Evolutionary conservation across 352 stramenopile species (phyloP), one percentile per base, ranked within the genome.

Genomic region (Thraustochytrium sp.): DNA sequence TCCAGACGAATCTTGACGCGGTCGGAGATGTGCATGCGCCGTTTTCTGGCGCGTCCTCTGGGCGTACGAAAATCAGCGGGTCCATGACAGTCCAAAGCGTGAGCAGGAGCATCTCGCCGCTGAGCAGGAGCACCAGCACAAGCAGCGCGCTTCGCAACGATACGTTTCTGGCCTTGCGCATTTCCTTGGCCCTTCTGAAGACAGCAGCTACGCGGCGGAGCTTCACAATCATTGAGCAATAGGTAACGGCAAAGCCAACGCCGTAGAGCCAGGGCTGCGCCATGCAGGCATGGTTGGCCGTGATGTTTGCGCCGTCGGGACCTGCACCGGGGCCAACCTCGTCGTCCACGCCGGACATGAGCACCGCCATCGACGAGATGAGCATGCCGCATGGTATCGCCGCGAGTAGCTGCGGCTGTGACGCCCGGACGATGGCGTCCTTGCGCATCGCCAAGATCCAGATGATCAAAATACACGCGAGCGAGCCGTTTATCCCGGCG

Each of bases 271-370:
- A 80, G 13, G 40, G 34, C 18, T 42, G 31, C 0, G 53, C 48
- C 48, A 65, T 80, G 68, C 68, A 80, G 11, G 68, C 68, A 23
- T 3, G 40, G 68, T 80, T 80, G 13, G 68, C 68, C 4, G 23
- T 40, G 34, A 26, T 34, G 26, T 63, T 55, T 3, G 8, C 31
- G 26, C 68, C 68, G 2, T 68, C 44, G 23, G n/a, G n/a, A n/a
- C 40, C 68, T 34, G 68, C 68, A 0, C n/a, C 5, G 1, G 68
- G 68, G n/a, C 48, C 68, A 16, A 23, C 53, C 16, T 72, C 23
- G 38, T 80, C 68, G 31, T 80, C 68, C 2, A 80, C 36, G 49
- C 23, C 31, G 36, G 63, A 29, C 8, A 53, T 3, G 34, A 80
- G 40, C 0, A 80, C 76, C 3, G 68, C 53, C 5, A 18, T 55